Evolutionary conservation across 1,139 yeast genomes (phyloP), one percentile per base, ranked within the genome.

Genomic region (Kazachstania sp.): DNA sequence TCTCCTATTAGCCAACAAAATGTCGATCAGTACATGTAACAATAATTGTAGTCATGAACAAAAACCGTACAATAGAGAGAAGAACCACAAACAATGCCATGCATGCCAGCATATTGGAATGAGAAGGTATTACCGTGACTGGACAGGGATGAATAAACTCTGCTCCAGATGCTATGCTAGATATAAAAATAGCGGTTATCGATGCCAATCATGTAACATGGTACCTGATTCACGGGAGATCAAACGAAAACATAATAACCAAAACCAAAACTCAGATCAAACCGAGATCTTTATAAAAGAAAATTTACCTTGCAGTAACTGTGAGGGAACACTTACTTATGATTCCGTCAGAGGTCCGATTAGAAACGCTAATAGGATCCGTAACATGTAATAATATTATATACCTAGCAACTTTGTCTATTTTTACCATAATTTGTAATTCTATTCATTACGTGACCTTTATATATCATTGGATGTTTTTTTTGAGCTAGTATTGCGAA

Each of bases 91-190:
- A 23, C 52, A 53, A 35, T 58, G 62, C 41, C 45, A 52, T 38
- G 59, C 61, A 5, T 58, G 62, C 34, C 53, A 58, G 2, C 50
- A 54, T n/a, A 49, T 52, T 26, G 61, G 61, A 19, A 54, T 54
- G 1, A 50, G 55, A 39, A 54, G 57, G 35, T 57, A 52, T 39
- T 58, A 58, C 42, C 53, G 51, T 23, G 61, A 57, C 45, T 57
- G 61, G 61, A 49, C 58, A 15, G 62, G 62, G 4, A 52, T 48
- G 15, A 49, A 48, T 34, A 51, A 54, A 26, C 46, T 57, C 8
- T 58, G 62, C 41, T 57, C 58, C 3, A 53, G 59, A 34, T 58
- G 62, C 41, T 54, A 56, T 45, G 56, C 58, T 5, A 52, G 62
- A 9, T 58, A 57, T 41, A 52, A 53, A 38, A 51, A 53, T 30